These are phyloP conservation scores for Hysterangium stoloniferum DNA, from an alignment of 768 basidiomycete genomes.

Conservation along the genomic window DNA sequence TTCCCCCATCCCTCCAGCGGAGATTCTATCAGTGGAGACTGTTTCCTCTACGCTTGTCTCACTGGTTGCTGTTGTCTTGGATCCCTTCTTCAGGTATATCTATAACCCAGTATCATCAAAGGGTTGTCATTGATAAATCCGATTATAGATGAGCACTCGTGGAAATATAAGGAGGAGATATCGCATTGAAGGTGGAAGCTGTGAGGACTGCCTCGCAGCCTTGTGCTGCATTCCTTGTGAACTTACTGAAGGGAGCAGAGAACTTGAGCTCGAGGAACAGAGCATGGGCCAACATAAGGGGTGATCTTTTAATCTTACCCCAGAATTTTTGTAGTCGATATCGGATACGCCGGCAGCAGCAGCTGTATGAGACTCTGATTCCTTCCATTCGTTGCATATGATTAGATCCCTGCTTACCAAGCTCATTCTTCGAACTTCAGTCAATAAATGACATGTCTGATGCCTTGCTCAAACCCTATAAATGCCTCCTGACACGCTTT, in stretches of 20 bases:
- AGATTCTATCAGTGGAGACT: conserved; percentile 28
- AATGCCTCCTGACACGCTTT: too few relatives aligned
- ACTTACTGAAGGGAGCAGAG: conserved; percentile 39
- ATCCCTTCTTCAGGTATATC: conserved; percentile 34
- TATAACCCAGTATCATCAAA: background rate
- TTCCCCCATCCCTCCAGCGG: conserved; percentile 32
- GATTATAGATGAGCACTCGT: conserved; percentile 27
- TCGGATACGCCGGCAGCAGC: background rate
- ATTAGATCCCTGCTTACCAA: too few relatives aligned
- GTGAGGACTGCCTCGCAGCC: conserved; percentile 33
- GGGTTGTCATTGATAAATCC: conserved; percentile 18
- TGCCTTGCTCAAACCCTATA: too few relatives aligned
- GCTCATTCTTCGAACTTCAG: too few relatives aligned
- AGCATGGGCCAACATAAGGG: too few relatives aligned
- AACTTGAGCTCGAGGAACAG: conserved; percentile 39
- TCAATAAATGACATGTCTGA: too few relatives aligned
- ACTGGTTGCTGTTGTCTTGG: conserved; percentile 25
- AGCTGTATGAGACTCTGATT: background rate
- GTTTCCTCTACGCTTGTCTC: conserved; percentile 29
- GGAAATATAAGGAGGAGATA: conserved; percentile 35
- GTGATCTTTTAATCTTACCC: too few relatives aligned
- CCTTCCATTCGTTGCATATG: too few relatives aligned
- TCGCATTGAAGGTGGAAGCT: conserved; percentile 35
- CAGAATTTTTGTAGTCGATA: too few relatives aligned
- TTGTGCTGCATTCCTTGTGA: conserved; percentile 41